These are phyloP conservation scores for Colletotrichum sp. DNA, from an alignment of 2,329 filamentous ascomycete genomes.

Conservation along the genomic window DNA sequence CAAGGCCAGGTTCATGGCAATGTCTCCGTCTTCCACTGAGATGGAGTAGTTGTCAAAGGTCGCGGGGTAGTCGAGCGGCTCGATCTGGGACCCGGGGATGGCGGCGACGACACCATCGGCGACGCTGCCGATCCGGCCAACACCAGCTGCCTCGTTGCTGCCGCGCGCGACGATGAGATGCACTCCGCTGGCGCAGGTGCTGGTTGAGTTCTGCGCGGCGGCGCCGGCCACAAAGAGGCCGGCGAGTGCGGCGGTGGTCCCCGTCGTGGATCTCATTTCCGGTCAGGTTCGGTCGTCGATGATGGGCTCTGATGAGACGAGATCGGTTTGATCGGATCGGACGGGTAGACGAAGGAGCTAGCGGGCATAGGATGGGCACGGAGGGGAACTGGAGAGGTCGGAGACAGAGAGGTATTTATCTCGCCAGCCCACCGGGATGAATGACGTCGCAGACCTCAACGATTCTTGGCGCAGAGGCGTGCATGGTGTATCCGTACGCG, in stretches of 20 bases:
- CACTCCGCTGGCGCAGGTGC: conserved; percentile 37
- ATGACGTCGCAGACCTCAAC: background rate
- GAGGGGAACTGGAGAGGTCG: background rate
- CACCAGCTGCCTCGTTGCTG: conserved; percentile 36
- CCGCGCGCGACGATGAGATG: conserved; percentile 45
- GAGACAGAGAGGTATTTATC: conserved; percentile 8
- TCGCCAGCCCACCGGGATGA: background rate
- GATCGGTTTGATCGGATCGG: background rate
- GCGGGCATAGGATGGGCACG: background rate
- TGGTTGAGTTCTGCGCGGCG: conserved; percentile 22
- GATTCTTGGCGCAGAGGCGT: background rate
- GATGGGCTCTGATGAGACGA: background rate
- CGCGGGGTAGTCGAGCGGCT: conserved; percentile 43
- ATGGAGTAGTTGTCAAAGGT: conserved; percentile 32
- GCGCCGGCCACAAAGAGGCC: conserved; percentile 28
- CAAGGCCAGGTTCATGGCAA: conserved; percentile 33
- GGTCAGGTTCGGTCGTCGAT: background rate
- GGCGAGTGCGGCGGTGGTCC: conserved; percentile 13
- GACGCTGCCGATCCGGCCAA: conserved; percentile 36
- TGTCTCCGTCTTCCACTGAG: conserved; percentile 38
- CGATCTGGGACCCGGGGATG: conserved; percentile 37
- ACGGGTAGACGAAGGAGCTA: background rate
- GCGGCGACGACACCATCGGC: conserved; percentile 34
- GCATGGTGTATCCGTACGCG: background rate
- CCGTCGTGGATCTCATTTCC: background rate